Evolutionary conservation across 2,329 filamentous ascomycete species (phyloP).

Genomic region (Neonectria ditissima): DNA sequence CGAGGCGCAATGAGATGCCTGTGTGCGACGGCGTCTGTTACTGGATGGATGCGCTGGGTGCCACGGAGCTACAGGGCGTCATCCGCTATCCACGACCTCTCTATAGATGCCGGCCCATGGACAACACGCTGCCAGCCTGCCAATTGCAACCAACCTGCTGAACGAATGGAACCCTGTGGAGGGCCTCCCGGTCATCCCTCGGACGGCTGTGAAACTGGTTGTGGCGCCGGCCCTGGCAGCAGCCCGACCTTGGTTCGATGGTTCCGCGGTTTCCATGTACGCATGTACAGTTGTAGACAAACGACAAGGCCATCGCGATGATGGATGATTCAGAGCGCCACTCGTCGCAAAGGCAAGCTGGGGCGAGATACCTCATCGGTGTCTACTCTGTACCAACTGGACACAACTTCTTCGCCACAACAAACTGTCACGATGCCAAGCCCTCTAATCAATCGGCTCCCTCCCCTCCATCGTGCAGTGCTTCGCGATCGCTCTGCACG

Average conservation of each 20-base stretch:
- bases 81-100: neutral
- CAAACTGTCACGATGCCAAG: conserved; percentile 7
- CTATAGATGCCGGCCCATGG: neutral
- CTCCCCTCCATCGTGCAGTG: neutral
- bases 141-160: neutral
- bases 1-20: conserved; percentile 19
- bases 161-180: conserved; percentile 1
- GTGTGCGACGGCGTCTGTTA: conserved; percentile 10
- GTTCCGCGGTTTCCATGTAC: neutral
- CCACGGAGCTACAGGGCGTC: conserved; percentile 1
- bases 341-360: neutral
- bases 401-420: conserved; percentile 2
- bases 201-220: neutral
- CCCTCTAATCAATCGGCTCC: conserved; percentile 6
- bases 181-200: neutral
- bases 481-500: neutral
- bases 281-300: neutral
- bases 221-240: neutral
- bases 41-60: neutral
- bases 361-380: neutral
- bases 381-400: neutral
- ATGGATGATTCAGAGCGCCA: conserved; percentile 2
- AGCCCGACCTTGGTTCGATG: neutral
- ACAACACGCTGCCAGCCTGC: neutral
- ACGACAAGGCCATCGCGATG: neutral